phyloP scores from a whole-genome alignment of 371 early-diverging fungal species.

The Rhizopus arrhizus region DNA sequence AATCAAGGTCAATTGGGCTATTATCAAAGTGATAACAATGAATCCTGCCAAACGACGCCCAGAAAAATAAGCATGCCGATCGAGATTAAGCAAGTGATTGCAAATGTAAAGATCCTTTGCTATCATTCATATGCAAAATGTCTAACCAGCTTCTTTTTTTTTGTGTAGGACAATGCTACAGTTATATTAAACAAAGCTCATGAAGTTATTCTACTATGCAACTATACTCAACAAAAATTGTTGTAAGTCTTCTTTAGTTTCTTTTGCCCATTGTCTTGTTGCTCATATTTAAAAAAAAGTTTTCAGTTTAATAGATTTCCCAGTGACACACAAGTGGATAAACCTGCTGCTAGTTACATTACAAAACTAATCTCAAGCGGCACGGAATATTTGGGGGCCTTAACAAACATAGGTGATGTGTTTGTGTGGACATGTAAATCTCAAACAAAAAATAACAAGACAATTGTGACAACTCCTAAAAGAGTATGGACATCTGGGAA shows the following conservation, averaged over 20 bases:
- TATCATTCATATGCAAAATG: neutral
- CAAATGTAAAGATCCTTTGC: conserved; percentile 34
- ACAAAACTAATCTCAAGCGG: conserved; percentile 43
- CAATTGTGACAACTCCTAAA: conserved; percentile 31
- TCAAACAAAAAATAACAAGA: conserved; percentile 7
- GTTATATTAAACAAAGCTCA: conserved; percentile 47
- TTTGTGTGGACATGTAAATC: conserved; percentile 53
- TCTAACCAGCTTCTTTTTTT: neutral
- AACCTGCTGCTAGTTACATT: conserved; percentile 20
- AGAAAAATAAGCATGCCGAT: conserved; percentile 54
- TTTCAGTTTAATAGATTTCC: conserved; percentile 54
- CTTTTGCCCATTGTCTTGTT: neutral
- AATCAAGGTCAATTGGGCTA: conserved; percentile 78
- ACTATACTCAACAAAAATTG: conserved; percentile 52
- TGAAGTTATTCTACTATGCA: conserved; percentile 53
- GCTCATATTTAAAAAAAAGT: conserved; percentile 10
- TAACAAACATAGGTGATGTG: conserved; percentile 56
- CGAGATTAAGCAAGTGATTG: conserved; percentile 54
- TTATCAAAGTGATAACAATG: conserved; percentile 48
- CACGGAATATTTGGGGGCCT: conserved; percentile 52
- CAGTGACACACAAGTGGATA: conserved; percentile 37
- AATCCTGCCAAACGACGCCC: conserved; percentile 44
- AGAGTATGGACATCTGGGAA: conserved; percentile 51
- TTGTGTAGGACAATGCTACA: conserved; percentile 52
- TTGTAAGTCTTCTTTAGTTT: conserved; percentile 27